phyloP scores from a whole-genome alignment of 2,329 filamentous ascomycete genomes.

The Neurospora crassa region DNA sequence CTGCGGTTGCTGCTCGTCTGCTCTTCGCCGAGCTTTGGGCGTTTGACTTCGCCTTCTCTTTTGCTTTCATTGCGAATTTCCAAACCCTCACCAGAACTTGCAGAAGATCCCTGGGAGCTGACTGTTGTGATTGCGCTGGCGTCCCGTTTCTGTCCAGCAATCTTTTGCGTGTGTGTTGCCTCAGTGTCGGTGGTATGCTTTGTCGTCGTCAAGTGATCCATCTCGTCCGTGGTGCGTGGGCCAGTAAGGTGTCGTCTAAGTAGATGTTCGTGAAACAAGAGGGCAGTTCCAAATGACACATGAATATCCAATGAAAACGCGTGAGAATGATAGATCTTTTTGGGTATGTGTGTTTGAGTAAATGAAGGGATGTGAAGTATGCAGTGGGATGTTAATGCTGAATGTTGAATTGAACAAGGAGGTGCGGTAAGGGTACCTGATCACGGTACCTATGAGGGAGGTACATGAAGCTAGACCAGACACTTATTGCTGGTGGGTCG shows the following conservation, averaged over 20 bases:
- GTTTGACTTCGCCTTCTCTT: slow-evolving; percentile 1
- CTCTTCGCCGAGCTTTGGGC: not conserved
- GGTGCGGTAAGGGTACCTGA: not conserved
- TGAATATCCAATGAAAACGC: not conserved
- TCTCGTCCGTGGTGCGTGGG: not conserved
- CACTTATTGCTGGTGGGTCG: not conserved
- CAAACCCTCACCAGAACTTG: not conserved
- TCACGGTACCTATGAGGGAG: not conserved
- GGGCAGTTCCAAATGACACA: not conserved
- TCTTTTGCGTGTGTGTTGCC: not conserved
- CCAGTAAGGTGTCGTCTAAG: not conserved
- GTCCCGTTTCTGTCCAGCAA: not conserved
- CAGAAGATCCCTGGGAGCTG: not conserved
- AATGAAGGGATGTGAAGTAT: not conserved
- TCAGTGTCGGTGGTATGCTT: not conserved
- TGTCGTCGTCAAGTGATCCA: not conserved
- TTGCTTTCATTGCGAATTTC: not conserved
- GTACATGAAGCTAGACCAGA: not conserved
- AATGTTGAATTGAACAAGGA: not conserved
- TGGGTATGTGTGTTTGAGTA: not conserved
- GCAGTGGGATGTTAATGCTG: not conserved
- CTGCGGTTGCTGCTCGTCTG: too few species aligned
- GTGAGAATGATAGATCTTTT: not conserved
- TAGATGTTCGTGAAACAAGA: not conserved
- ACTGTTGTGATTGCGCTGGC: not conserved